A percentile compares a stretch with the other conserved stretches of the same genome.
phyloP scores from a whole-genome alignment of 169 alveolate genomes.

The Eimeria maxima region DNA sequence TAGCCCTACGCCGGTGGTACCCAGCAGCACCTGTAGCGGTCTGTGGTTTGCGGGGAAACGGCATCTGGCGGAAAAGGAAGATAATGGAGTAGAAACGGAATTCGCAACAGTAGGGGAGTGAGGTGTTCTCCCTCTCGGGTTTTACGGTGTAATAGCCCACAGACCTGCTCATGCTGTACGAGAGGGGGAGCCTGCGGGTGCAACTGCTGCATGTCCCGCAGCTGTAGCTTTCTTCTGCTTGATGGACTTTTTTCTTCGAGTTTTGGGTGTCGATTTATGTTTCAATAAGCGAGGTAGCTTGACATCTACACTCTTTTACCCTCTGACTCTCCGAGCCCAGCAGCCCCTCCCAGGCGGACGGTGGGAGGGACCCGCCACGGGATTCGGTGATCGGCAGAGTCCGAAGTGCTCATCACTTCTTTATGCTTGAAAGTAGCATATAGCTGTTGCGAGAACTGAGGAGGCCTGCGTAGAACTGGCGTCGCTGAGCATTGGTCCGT shows the following conservation, averaged over 20 bases:
- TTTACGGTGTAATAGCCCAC: conserved; percentile 44
- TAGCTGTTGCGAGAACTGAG: background rate
- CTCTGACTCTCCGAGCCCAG: background rate
- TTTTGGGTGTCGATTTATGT: background rate
- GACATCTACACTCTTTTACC: background rate
- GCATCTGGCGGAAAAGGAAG: conserved; percentile 2
- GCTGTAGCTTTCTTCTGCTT: conserved; percentile 17
- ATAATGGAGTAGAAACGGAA: conserved; percentile 2
- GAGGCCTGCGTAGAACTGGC: background rate
- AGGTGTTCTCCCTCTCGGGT: conserved; percentile 8
- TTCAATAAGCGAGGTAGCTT: background rate
- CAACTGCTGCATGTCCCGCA: conserved; percentile 33
- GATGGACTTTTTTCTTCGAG: background rate
- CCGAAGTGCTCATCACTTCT: background rate
- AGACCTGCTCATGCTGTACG: conserved; percentile 5
- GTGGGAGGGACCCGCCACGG: conserved; percentile 1
- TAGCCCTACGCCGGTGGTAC: conserved; percentile 40
- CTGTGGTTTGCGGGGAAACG: background rate
- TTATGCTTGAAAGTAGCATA: background rate
- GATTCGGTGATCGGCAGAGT: background rate
- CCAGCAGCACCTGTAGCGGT: conserved; percentile 12
- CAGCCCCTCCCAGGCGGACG: conserved; percentile 17
- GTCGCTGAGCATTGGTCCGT: background rate
- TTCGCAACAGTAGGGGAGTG: conserved; percentile 24
- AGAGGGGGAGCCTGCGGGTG: conserved; percentile 48